A percentile compares a stretch with the other conserved stretches of the same genome.
Evolutionary conservation across 306 rosid species (phyloP).

Genomic region (Pyrus bretschneideri): DNA sequence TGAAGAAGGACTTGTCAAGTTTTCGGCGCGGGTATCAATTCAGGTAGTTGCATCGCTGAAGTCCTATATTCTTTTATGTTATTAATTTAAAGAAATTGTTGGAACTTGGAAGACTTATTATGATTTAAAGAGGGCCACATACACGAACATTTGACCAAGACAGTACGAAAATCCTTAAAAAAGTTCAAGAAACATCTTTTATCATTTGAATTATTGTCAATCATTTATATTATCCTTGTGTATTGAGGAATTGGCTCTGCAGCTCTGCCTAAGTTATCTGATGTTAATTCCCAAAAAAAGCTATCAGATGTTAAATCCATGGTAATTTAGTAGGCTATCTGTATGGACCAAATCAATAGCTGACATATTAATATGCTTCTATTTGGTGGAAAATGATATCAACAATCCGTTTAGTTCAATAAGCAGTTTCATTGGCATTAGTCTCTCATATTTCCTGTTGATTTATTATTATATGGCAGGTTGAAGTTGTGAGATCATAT

Average conservation of each 20-base stretch:
- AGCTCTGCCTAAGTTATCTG: background rate
- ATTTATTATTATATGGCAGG: slow-evolving; percentile 35
- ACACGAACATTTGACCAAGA: background rate
- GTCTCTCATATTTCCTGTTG: slow-evolving; percentile 19
- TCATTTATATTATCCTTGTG: background rate
- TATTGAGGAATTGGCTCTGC: background rate
- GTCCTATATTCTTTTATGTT: background rate
- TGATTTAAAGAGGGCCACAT: background rate
- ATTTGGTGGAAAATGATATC: background rate
- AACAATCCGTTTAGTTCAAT: slow-evolving; percentile 5
- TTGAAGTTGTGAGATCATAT: slow-evolving; percentile 83
- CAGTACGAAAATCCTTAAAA: background rate
- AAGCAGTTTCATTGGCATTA: slow-evolving; percentile 9
- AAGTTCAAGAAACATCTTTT: background rate
- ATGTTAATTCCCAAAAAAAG: background rate
- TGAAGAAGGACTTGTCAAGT: slow-evolving; percentile 92
- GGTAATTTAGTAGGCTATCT: background rate
- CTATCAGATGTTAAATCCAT: background rate
- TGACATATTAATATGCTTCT: background rate
- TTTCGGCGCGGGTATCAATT: slow-evolving; percentile 78
- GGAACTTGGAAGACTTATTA: too few species aligned
- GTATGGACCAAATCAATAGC: background rate
- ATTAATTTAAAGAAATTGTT: too few species aligned
- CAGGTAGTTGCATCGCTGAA: slow-evolving; percentile 56
- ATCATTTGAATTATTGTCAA: background rate